A percentile compares a stretch with the other conserved stretches of the same genome.
Evolutionary conservation across 2,329 filamentous ascomycete genomes (phyloP).

Genomic region (Ceratocystiopsis brevicomis): DNA sequence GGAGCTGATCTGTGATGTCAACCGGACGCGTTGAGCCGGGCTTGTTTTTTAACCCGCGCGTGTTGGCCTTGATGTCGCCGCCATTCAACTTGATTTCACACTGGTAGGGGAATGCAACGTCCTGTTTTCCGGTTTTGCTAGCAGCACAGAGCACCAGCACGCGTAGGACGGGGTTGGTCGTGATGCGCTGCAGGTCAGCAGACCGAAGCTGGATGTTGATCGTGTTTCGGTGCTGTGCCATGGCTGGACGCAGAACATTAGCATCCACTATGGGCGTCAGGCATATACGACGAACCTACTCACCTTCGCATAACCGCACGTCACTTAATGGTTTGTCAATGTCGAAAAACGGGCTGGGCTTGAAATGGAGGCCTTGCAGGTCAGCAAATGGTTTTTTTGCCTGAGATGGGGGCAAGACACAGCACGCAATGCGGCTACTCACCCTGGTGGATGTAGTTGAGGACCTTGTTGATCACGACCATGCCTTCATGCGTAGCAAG

Average conservation of each 20-base stretch:
- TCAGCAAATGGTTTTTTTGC: too few species aligned
- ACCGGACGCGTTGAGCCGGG: constrained; percentile 85
- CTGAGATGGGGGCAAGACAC: neutral
- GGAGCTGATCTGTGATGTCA: constrained; percentile 65
- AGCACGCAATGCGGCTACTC: neutral
- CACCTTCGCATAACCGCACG: constrained; percentile 55
- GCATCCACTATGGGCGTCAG: too few species aligned
- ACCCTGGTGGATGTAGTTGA: neutral
- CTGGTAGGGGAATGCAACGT: constrained; percentile 80
- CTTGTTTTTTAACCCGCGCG: constrained; percentile 88
- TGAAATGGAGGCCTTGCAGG: constrained; percentile 24
- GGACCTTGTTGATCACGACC: neutral
- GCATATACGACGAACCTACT: constrained; percentile 13
- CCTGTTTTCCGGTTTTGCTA: constrained; percentile 43
- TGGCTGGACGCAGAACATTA: constrained; percentile 23
- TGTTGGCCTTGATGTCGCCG: constrained; percentile 77
- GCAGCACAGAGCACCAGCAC: constrained; percentile 72
- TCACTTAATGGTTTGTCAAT: constrained; percentile 45
- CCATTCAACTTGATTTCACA: constrained; percentile 83
- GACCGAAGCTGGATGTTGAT: constrained; percentile 25
- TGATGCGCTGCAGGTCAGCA: constrained; percentile 35
- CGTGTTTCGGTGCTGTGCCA: constrained; percentile 34
- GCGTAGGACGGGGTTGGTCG: constrained; percentile 40
- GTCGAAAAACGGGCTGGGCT: constrained; percentile 70
- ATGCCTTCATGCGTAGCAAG: neutral